phyloP scores from a whole-genome alignment of 805 yeast genomes.

The Groenewaldozyma tartarivorans region DNA sequence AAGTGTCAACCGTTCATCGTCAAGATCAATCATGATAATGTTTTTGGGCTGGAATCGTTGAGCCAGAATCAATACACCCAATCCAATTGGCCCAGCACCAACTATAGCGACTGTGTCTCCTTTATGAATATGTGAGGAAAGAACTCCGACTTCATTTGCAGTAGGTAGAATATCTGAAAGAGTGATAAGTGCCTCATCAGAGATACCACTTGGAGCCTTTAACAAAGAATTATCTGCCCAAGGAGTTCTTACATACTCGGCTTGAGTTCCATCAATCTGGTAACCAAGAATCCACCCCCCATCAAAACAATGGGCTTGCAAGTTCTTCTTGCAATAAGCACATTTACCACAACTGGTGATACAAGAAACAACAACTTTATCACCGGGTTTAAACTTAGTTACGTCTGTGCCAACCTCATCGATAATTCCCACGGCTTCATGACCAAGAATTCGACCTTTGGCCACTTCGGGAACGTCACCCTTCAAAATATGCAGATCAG shows the following conservation, averaged over 20 bases:
- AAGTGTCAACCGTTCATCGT: slow-evolving; percentile 56
- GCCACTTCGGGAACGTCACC: slow-evolving; percentile 69
- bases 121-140: slow-evolving; percentile 58
- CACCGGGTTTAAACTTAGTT: slow-evolving; percentile 75
- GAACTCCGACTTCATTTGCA: slow-evolving; percentile 63
- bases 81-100: slow-evolving; percentile 51
- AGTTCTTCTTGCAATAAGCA: slow-evolving; percentile 57
- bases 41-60: slow-evolving; percentile 57
- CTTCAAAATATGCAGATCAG: slow-evolving; percentile 68
- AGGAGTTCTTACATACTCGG: slow-evolving; percentile 73
- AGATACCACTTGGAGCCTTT: slow-evolving; percentile 65
- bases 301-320: slow-evolving; percentile 81
- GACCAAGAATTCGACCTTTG: slow-evolving; percentile 81
- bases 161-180: slow-evolving; percentile 76
- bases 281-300: slow-evolving; percentile 51
- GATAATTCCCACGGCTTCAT: slow-evolving; percentile 95
- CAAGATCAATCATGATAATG: slow-evolving; percentile 61
- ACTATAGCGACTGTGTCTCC: slow-evolving; percentile 42
- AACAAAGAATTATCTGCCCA: slow-evolving; percentile 72
- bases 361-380: slow-evolving; percentile 73
- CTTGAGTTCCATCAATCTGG: slow-evolving; percentile 59
- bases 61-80: slow-evolving; percentile 66
- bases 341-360: slow-evolving; percentile 54
- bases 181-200: slow-evolving; percentile 75
- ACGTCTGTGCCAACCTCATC: slow-evolving; percentile 92